Percentiles rank a stretch among this genome's conserved stretches.
Conservation (phyloP, 495 filamentous ascomycete genomes). For the Pyronema omphalodes region DNA sequence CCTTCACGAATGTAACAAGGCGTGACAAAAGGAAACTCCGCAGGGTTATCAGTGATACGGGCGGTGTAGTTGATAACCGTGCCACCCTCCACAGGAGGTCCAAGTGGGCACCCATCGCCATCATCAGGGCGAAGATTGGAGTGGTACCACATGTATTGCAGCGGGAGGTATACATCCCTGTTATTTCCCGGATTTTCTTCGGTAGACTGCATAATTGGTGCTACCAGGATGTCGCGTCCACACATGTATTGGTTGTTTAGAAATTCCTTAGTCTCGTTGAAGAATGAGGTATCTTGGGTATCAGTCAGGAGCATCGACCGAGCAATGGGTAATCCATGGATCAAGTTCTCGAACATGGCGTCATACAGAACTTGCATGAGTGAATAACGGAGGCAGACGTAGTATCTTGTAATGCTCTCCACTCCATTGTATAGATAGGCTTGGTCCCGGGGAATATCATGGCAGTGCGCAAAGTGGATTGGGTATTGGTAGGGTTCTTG, state of each 20-base stretch:
- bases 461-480: background rate
- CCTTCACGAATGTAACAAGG: slow-evolving; percentile 22
- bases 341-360: slow-evolving; percentile 23
- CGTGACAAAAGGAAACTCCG: slow-evolving; percentile 6
- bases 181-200: slow-evolving; percentile 5
- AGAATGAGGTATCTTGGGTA: slow-evolving; percentile 10
- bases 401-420: slow-evolving; percentile 15
- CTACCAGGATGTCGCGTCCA: slow-evolving; percentile 16
- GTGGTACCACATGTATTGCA: slow-evolving; percentile 15
- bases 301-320: slow-evolving; percentile 17
- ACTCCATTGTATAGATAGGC: slow-evolving; percentile 10
- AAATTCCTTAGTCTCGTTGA: slow-evolving; percentile 9
- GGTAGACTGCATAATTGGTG: slow-evolving; percentile 11
- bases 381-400: slow-evolving; percentile 19
- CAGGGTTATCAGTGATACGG: slow-evolving; percentile 4
- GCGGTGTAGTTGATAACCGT: slow-evolving; percentile 14
- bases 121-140: slow-evolving; percentile 16
- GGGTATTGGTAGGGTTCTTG: slow-evolving; percentile 14
- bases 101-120: slow-evolving; percentile 1
- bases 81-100: slow-evolving; percentile 2
- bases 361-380: slow-evolving; percentile 24
- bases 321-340: slow-evolving; percentile 23
- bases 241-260: slow-evolving; percentile 20
- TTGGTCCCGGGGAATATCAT: background rate
- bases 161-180: slow-evolving; percentile 20